A percentile compares a stretch with the other conserved stretches of the same genome.
Conservation (phyloP, 2,329 filamentous ascomycete species). For the Colletotrichum acutatum region DNA sequence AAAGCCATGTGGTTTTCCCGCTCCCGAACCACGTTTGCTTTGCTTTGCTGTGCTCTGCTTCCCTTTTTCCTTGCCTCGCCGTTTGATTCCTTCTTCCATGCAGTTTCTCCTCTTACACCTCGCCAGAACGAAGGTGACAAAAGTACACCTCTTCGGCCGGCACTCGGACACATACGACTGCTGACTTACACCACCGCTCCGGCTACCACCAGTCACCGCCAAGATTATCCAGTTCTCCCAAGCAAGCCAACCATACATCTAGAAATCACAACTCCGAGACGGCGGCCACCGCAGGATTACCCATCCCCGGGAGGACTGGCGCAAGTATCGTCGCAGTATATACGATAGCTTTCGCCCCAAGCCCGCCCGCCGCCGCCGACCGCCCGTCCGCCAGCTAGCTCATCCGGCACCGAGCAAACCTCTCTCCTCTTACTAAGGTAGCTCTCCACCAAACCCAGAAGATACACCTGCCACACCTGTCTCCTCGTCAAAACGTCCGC, state of each 20-base stretch:
- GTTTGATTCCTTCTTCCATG: slow-evolving; percentile 11
- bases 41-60: background rate
- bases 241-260: background rate
- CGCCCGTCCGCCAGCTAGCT: too few species aligned
- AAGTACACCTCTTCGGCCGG: background rate
- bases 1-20: slow-evolving; percentile 16
- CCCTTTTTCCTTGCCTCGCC: background rate
- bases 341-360: background rate
- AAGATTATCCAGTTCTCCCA: background rate
- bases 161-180: slow-evolving; percentile 17
- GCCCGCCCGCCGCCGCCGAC: too few species aligned
- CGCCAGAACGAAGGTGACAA: background rate
- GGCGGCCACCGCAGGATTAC: background rate
- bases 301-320: background rate
- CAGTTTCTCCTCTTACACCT: background rate
- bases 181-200: background rate
- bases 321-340: background rate
- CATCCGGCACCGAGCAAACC: background rate
- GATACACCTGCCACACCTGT: background rate
- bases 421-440: background rate
- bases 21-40: slow-evolving; percentile 10
- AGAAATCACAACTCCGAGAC: background rate
- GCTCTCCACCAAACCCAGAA: background rate
- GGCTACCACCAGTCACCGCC: slow-evolving; percentile 1
- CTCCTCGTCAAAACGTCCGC: background rate